Percentiles rank a stretch among this genome's conserved stretches.
phyloP scores from a whole-genome alignment of 2,329 filamentous ascomycete species.

The Penicillium griseofulvum region DNA sequence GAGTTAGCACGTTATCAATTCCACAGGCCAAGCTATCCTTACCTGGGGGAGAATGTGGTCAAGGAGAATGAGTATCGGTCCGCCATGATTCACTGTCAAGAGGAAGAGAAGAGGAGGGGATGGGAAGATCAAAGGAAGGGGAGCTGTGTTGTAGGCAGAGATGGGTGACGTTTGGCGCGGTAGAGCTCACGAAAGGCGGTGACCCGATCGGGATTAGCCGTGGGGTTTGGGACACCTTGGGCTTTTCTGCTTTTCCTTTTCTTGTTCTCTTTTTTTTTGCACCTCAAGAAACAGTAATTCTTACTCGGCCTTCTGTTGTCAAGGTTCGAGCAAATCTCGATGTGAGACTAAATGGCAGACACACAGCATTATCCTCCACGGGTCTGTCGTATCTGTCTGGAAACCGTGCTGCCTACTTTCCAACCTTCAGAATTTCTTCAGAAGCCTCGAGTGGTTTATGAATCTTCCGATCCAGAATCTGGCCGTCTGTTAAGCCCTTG shows the following conservation, averaged over 20 bases:
- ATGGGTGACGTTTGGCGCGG: slow-evolving; percentile 32
- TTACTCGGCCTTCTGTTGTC: neutral
- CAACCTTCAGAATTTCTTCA: slow-evolving; percentile 58
- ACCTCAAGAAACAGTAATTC: slow-evolving; percentile 18
- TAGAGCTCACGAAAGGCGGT: slow-evolving; percentile 25
- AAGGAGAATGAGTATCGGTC: slow-evolving; percentile 99
- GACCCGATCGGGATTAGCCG: slow-evolving; percentile 18
- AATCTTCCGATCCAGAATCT: slow-evolving; percentile 69
- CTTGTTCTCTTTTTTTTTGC: neutral
- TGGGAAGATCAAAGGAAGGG: slow-evolving; percentile 16
- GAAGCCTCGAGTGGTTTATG: slow-evolving; percentile 62
- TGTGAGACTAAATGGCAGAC: slow-evolving; percentile 17
- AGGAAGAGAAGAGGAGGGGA: slow-evolving; percentile 14
- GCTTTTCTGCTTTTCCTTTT: slow-evolving; percentile 16
- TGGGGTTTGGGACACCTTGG: slow-evolving; percentile 5
- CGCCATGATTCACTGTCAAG: slow-evolving; percentile 63
- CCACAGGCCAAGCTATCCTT: slow-evolving; percentile 25
- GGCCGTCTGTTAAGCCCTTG: slow-evolving; percentile 85
- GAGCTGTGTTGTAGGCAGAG: slow-evolving; percentile 26
- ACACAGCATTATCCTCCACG: slow-evolving; percentile 63
- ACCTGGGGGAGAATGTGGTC: slow-evolving; percentile 98
- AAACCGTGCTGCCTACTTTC: slow-evolving; percentile 64
- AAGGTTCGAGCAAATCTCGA: slow-evolving; percentile 3
- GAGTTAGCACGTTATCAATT: slow-evolving; percentile 44
- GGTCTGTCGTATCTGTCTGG: slow-evolving; percentile 86